Conservation (phyloP, 768 basidiomycete species). For the Suillus subluteus region DNA sequence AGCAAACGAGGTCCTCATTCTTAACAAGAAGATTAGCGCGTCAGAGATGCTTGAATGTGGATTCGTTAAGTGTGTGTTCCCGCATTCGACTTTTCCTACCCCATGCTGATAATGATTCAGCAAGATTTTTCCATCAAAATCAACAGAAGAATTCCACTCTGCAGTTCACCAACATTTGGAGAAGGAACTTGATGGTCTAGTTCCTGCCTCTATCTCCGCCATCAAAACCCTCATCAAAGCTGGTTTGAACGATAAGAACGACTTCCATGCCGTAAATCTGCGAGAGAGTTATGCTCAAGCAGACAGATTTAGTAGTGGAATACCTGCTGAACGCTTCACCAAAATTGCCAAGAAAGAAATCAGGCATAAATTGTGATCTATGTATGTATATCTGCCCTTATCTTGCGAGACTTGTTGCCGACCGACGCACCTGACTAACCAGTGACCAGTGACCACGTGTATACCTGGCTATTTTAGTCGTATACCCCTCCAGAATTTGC, state of each 20-base stretch:
- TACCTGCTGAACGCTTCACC: conserved; percentile 55
- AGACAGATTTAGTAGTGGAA: conserved; percentile 61
- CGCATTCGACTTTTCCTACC: background rate
- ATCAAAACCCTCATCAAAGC: conserved; percentile 58
- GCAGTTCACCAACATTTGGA: conserved; percentile 53
- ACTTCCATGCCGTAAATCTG: conserved; percentile 65
- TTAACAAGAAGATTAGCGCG: conserved; percentile 67
- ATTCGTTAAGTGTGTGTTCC: conserved; percentile 61
- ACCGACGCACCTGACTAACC: background rate
- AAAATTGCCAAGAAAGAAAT: conserved; percentile 66
- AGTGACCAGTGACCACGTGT: background rate
- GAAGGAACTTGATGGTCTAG: conserved; percentile 60
- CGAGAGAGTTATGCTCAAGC: conserved; percentile 77
- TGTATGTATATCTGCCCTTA: background rate
- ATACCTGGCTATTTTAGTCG: conserved; percentile 10
- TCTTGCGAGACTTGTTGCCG: background rate
- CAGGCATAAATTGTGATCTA: conserved; percentile 58
- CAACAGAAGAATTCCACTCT: conserved; percentile 55
- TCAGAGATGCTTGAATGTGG: conserved; percentile 61
- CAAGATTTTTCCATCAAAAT: conserved; percentile 60
- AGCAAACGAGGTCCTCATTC: conserved; percentile 73
- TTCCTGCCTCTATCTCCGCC: conserved; percentile 53
- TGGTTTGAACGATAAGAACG: conserved; percentile 62
- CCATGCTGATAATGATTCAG: conserved; percentile 34
- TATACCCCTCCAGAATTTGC: background rate